phyloP scores from a whole-genome alignment of 1,284 basidiomycete species.

The Jaminaea rosea region DNA sequence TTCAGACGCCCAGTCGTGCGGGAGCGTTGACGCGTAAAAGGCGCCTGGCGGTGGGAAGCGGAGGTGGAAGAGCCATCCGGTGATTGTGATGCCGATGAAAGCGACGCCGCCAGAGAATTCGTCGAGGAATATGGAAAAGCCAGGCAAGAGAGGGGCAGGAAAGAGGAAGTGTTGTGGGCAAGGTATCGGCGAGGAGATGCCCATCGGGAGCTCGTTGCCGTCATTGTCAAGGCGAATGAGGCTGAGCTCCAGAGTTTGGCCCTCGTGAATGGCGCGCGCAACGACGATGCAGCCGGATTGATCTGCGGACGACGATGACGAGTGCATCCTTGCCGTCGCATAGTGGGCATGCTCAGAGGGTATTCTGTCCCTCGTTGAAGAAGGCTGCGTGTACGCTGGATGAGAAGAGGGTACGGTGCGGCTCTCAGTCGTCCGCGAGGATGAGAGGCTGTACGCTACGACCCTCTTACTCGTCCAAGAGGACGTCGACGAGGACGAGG shows the following conservation, averaged over 20 bases:
- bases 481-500: neutral
- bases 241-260: neutral
- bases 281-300: too few relatives aligned
- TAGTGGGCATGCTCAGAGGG: neutral
- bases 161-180: slow-evolving; percentile 21
- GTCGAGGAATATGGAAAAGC: slow-evolving; percentile 24
- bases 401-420: neutral
- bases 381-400: neutral
- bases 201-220: neutral
- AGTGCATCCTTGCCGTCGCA: neutral
- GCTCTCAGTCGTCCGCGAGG: neutral
- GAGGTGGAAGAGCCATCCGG: slow-evolving; percentile 29
- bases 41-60: slow-evolving; percentile 13
- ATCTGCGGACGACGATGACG: too few relatives aligned
- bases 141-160: slow-evolving; percentile 24
- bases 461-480: neutral
- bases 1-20: slow-evolving; percentile 23
- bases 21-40: slow-evolving; percentile 14
- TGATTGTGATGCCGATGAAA: slow-evolving; percentile 24
- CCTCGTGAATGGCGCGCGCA: neutral
- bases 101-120: slow-evolving; percentile 14
- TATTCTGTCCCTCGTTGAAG: neutral
- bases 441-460: neutral
- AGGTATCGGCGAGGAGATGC: neutral
- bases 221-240: too few relatives aligned